Evolutionary conservation across 108 stramenopile genomes (phyloP).

Genomic region (Cyclotella baltica): DNA sequence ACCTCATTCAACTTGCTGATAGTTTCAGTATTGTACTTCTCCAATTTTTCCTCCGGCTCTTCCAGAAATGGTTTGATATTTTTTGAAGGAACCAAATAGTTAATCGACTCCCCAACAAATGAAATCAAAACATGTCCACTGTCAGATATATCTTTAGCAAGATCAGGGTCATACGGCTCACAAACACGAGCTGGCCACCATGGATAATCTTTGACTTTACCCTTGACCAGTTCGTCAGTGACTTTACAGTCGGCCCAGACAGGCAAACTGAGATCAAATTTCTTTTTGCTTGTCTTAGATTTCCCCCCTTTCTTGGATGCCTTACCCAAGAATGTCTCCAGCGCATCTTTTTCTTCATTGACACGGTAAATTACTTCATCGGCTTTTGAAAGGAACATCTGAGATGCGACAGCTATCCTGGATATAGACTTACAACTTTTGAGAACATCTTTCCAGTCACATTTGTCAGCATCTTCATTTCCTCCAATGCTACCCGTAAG

Average conservation of each 20-base stretch:
- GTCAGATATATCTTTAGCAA: constrained; percentile 51
- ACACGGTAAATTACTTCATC: constrained; percentile 59
- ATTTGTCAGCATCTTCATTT: constrained; percentile 69
- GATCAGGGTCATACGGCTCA: constrained; percentile 54
- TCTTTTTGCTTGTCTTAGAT: constrained; percentile 35
- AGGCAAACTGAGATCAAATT: constrained; percentile 56
- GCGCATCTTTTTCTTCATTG: constrained; percentile 58
- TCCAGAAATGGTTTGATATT: constrained; percentile 63
- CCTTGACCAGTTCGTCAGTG: constrained; percentile 77
- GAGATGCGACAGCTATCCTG: constrained; percentile 62
- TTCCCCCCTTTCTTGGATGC: constrained; percentile 34
- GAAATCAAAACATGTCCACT: constrained; percentile 66
- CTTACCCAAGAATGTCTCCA: constrained; percentile 53
- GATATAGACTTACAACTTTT: constrained; percentile 76
- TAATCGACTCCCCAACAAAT: constrained; percentile 72
- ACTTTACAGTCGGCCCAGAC: constrained; percentile 76
- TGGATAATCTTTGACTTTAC: constrained; percentile 73
- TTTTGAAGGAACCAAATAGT: constrained; percentile 64
- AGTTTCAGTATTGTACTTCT: constrained; percentile 53
- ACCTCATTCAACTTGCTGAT: constrained; percentile 66
- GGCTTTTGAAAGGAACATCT: constrained; percentile 61
- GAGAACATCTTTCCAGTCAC: constrained; percentile 83
- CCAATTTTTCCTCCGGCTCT: constrained; percentile 62
- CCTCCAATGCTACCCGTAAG: constrained; percentile 77
- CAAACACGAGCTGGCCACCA: constrained; percentile 89